A percentile compares a stretch with the other conserved stretches of the same genome.
Evolutionary conservation across 257 asterid genomes (phyloP).

Genomic region (Eucommia ulmoides): DNA sequence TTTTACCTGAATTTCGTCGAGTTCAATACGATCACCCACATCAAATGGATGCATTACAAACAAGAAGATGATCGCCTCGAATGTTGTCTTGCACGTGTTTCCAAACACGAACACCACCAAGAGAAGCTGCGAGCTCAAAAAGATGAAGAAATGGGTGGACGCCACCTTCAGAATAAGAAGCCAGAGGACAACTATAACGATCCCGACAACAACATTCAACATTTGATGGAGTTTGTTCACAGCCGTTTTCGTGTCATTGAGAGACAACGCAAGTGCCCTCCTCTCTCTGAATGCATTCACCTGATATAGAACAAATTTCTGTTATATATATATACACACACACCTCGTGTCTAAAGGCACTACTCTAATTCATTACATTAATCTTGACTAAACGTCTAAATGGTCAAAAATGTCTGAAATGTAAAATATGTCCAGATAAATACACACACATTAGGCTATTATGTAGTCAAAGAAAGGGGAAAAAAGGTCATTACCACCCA

Average conservation of each 20-base stretch:
- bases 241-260: constrained; percentile 94
- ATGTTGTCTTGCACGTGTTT: constrained; percentile 82
- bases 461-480: too few relatives aligned
- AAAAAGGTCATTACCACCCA: too few relatives aligned
- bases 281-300: constrained; percentile 84
- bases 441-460: too few relatives aligned
- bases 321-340: too few relatives aligned
- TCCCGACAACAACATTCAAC: constrained; percentile 50
- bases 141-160: constrained; percentile 59
- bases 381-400: too few relatives aligned
- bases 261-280: constrained; percentile 79
- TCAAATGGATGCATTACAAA: constrained; percentile 97
- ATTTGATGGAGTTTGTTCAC: constrained; percentile 84
- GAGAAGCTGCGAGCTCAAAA: constrained; percentile 80
- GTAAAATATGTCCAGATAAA: too few relatives aligned
- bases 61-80: constrained; percentile 81
- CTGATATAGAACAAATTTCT: constrained; percentile 18
- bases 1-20: constrained; percentile 76
- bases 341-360: too few relatives aligned
- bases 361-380: too few relatives aligned
- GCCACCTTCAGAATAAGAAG: constrained; percentile 81
- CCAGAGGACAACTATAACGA: constrained; percentile 46
- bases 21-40: constrained; percentile 90
- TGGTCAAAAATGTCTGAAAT: too few relatives aligned
- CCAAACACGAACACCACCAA: constrained; percentile 87